Evolutionary conservation across 2,329 filamentous ascomycete genomes (phyloP).

Genomic region (Didymella exigua): DNA sequence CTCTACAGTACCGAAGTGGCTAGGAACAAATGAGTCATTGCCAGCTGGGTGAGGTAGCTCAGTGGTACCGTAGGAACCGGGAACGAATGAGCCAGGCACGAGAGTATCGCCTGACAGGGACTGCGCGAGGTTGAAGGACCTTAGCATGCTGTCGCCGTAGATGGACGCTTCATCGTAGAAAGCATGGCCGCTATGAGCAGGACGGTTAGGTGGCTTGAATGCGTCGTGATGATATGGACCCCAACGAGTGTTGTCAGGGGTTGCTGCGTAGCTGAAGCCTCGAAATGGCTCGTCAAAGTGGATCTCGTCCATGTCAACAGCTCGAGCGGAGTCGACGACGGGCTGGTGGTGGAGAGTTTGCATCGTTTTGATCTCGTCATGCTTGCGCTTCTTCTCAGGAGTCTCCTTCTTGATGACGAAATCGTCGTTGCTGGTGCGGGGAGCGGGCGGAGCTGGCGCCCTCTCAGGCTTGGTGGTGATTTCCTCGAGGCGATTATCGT

Average conservation of each 20-base stretch:
- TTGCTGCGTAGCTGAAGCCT: not conserved
- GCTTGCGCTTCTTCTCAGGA: slow-evolving; percentile 1
- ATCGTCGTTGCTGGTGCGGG: not conserved
- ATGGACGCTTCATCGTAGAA: not conserved
- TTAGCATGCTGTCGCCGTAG: not conserved
- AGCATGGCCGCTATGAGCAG: not conserved
- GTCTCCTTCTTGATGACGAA: not conserved
- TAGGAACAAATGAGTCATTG: not conserved
- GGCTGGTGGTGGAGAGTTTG: not conserved
- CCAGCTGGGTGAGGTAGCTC: not conserved
- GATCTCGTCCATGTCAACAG: slow-evolving; percentile 4
- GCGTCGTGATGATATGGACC: not conserved
- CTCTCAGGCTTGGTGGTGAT: not conserved
- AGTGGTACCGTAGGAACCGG: not conserved
- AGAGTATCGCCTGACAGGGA: not conserved
- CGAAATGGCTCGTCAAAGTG: not conserved
- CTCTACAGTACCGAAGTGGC: not conserved
- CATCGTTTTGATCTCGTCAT: not conserved
- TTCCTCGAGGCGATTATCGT: not conserved
- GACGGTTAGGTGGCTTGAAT: not conserved
- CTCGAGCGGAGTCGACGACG: not conserved
- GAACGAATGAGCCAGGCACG: not conserved
- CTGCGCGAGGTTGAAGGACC: not conserved
- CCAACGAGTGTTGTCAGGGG: not conserved
- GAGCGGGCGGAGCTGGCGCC: not conserved